phyloP scores from a whole-genome alignment of 352 stramenopile genomes.

The Globisporangium uncinulatum region DNA sequence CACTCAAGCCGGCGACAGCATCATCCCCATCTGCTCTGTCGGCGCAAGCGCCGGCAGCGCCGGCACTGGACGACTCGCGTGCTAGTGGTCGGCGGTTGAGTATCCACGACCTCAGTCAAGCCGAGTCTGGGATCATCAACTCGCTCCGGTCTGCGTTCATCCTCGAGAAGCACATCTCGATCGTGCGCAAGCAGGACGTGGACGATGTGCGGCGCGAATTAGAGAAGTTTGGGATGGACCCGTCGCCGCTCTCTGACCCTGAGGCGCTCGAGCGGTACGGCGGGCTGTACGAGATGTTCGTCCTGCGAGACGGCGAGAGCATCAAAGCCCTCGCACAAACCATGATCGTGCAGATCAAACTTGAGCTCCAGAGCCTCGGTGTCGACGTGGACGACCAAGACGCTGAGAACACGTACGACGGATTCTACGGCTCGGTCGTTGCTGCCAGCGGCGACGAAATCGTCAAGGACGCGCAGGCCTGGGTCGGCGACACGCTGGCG shows the following conservation, averaged over 20 bases:
- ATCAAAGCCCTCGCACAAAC: slow-evolving; percentile 46
- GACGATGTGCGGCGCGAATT: slow-evolving; percentile 38
- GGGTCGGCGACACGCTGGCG: slow-evolving; percentile 45
- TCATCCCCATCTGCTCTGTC: neutral
- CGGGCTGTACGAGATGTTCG: slow-evolving; percentile 55
- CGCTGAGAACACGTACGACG: slow-evolving; percentile 56
- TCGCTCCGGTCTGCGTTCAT: slow-evolving; percentile 54
- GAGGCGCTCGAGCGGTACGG: slow-evolving; percentile 38
- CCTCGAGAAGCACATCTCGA: slow-evolving; percentile 66
- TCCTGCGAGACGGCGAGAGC: slow-evolving; percentile 64
- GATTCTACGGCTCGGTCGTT: slow-evolving; percentile 52
- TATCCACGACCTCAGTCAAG: slow-evolving; percentile 50
- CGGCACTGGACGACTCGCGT: neutral
- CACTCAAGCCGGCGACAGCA: neutral
- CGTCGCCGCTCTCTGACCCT: slow-evolving; percentile 6
- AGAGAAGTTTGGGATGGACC: slow-evolving; percentile 50
- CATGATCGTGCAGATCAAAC: slow-evolving; percentile 62
- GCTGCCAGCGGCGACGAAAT: slow-evolving; percentile 45
- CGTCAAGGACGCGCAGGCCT: slow-evolving; percentile 59
- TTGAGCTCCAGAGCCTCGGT: slow-evolving; percentile 50
- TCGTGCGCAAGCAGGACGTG: slow-evolving; percentile 38
- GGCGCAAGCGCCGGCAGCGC: neutral
- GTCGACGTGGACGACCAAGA: slow-evolving; percentile 52
- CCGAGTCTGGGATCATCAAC: slow-evolving; percentile 48
- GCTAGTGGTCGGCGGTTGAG: slow-evolving; percentile 20